Conservation (phyloP, 2,329 filamentous ascomycete genomes). For the Talaromyces sp. region DNA sequence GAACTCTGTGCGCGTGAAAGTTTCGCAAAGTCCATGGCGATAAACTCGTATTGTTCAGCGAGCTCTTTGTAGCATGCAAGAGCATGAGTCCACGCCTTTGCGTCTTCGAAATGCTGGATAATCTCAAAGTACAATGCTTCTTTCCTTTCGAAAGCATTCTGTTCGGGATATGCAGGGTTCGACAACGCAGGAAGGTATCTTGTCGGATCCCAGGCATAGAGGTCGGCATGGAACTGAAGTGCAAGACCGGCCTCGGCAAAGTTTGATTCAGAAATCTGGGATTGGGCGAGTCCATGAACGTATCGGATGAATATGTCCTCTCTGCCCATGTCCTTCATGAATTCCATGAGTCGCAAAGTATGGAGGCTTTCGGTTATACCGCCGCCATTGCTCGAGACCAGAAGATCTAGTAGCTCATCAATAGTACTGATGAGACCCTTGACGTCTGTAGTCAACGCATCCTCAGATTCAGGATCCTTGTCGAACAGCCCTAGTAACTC, state of each 20-base stretch:
- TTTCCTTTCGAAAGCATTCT: conserved; percentile 87
- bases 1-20: conserved; percentile 83
- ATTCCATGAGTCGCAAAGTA: conserved; percentile 87
- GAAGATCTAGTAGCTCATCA: conserved; percentile 83
- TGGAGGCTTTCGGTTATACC: conserved; percentile 77
- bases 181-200: conserved; percentile 60
- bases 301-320: conserved; percentile 96
- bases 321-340: conserved; percentile 92
- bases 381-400: conserved; percentile 81
- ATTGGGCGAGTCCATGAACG: conserved; percentile 79
- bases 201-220: conserved; percentile 84
- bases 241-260: conserved; percentile 85
- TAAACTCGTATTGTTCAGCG: conserved; percentile 83
- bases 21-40: conserved; percentile 86
- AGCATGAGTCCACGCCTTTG: conserved; percentile 88
- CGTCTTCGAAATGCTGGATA: conserved; percentile 91
- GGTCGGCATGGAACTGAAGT: conserved; percentile 81
- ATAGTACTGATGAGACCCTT: conserved; percentile 77
- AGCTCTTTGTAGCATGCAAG: conserved; percentile 86
- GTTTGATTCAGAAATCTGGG: conserved; percentile 73
- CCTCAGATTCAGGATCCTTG: conserved; percentile 62
- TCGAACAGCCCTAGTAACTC: conserved; percentile 81
- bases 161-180: conserved; percentile 74
- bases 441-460: conserved; percentile 71
- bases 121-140: conserved; percentile 90